Base-by-base conservation (phyloP, 208 protist species). In the Acanthamoeba rhysodes region DNA sequence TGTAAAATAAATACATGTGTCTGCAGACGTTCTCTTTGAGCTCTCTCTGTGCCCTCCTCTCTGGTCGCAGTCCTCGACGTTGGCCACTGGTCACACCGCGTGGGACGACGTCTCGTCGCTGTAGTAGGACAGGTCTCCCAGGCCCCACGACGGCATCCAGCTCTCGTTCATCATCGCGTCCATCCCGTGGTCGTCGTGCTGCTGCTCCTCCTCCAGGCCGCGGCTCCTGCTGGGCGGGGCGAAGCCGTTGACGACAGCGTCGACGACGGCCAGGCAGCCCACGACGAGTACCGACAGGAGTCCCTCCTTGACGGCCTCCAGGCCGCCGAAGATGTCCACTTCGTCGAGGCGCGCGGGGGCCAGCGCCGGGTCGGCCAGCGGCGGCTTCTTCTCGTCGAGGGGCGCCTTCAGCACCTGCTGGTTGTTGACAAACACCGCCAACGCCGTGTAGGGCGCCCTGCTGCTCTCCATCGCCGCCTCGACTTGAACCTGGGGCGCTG, bases 131-230 rank as follows among this genome's bases (percentile, higher is more conserved):
- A 82, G 72, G 37, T 82, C 80, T 50, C 50, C 80, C 41, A 88
- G 10, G 22, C 80, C 80, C 80, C 41, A 88, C 24, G 50, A 55
- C 0, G 80, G 80, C 80, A 88, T 88, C 80, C 80, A 88, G 72
- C 41, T 53, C 80, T 64, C 80, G 80, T 27, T 9, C 22, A 78
- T 18, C 18, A 78, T 18, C 18, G 70, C 27, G n/a, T 24, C 70
- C 20, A 27, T 32, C 29, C 37, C 59, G 1, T 66, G 24, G 0
- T 66, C 59, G 12, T 22, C n/a, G 12, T 9, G 68, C 68, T 20
- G 8, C 4, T 24, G 14, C 24, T 66, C 59, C 20, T 66, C 59
- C 59, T 66, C 59, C 20, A 24, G 20, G 24, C 24, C 59, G 59
- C 27, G 22, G 59, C 59, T 22, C 59, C 55, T 59, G 22, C 24